These are phyloP conservation scores for Francoa sonchifolia DNA, from an alignment of 441 rosid genomes.

Conservation along the genomic window DNA sequence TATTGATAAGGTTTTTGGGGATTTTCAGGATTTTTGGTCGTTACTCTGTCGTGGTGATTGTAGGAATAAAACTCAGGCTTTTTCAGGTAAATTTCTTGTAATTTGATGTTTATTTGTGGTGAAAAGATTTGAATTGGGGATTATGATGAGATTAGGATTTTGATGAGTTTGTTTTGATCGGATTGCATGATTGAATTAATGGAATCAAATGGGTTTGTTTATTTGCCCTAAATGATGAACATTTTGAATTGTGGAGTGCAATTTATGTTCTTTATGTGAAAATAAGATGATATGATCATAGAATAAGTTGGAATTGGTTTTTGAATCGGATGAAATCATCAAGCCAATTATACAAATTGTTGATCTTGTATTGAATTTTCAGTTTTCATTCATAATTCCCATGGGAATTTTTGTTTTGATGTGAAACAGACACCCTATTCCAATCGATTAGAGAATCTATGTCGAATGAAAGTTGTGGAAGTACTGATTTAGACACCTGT, in stretches of 20 bases:
- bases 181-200: too few species aligned
- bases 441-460: constrained; percentile 20
- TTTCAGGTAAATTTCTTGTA: constrained; percentile 21
- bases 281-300: too few species aligned
- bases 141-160: neutral
- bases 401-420: neutral
- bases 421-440: constrained; percentile 22
- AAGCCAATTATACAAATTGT: neutral
- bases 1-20: too few species aligned
- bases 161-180: neutral
- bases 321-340: too few species aligned
- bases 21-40: constrained; percentile 25
- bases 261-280: too few species aligned
- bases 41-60: constrained; percentile 15
- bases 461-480: constrained; percentile 23
- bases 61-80: constrained; percentile 13
- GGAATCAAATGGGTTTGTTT: too few species aligned
- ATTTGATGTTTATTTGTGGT: neutral
- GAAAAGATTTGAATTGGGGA: neutral
- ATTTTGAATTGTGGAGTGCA: too few species aligned
- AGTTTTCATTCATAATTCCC: neutral
- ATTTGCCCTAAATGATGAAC: too few species aligned
- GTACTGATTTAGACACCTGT: constrained; percentile 35
- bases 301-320: too few species aligned
- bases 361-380: too few species aligned